Base-by-base conservation (phyloP, 345 rosid species). In the Lepidium didymum region DNA sequence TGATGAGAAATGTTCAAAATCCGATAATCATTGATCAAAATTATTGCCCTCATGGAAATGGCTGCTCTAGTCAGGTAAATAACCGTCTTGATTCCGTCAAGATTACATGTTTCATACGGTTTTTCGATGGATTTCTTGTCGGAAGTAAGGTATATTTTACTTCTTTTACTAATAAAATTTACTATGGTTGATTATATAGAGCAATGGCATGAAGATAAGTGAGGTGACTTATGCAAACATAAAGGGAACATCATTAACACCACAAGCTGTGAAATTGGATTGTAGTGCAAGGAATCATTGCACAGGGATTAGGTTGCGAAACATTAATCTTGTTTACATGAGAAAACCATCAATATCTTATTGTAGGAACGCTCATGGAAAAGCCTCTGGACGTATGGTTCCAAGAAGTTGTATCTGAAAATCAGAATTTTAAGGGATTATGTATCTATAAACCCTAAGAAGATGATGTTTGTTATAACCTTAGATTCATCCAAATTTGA, bases 221-320 rank as follows among this genome's bases (percentile, higher is more conserved):
- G 81, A 78, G 56, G 91, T 90, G 77, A 84, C 79, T 23, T 90
- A 79, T 74, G 68, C 64, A 61, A 86, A 83, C 68, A 82, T 90
- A 49, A 83, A 77, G 7, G 94, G 96, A 58, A 82, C 88, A 46
- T 84, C 96, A 10, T 76, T 80, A 6, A 77, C 87, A 31, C 46
- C 69, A 42, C 75, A 79, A 29, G 91, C 86, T 0, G 75, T 87
- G 61, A 87, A 61, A 7, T 70, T 90, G 12, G 79, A 64, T 43
- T 90, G 96, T 62, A 86, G 96, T 49, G 55, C 70, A 3, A 78
- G 73, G 14, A 44, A 74, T 18, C 90, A 84, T 7, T 90, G 94
- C 69, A 55, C 72, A 2, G 79, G 86, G 31, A 70, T 87, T 37
- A 75, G 63, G 56, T 54, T 90, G 66, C 70, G 81, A 53, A 74